phyloP scores from a whole-genome alignment of 192 early-diverging fungal species.

The Coemansia sp. region DNA sequence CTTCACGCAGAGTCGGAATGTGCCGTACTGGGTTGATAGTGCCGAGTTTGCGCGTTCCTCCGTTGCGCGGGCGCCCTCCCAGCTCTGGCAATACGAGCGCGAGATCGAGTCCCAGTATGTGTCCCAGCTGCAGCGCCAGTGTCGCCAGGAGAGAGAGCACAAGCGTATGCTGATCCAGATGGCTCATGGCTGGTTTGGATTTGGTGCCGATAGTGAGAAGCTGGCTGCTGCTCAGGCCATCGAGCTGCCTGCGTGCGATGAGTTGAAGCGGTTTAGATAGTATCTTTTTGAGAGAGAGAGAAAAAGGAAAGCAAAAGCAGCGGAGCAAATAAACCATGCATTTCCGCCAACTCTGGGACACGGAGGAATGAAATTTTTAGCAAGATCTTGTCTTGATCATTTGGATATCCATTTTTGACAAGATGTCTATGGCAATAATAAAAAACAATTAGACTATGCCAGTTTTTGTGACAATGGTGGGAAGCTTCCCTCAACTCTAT shows the following conservation, averaged over 20 bases:
- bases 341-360: too few relatives aligned
- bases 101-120: constrained; percentile 73
- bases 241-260: constrained; percentile 69
- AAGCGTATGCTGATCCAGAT: constrained; percentile 58
- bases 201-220: constrained; percentile 61
- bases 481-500: too few relatives aligned
- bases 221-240: constrained; percentile 68
- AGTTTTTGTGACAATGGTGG: too few relatives aligned
- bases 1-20: constrained; percentile 59
- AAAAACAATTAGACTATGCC: too few relatives aligned
- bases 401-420: too few relatives aligned
- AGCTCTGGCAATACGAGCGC: constrained; percentile 68
- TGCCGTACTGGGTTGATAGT: constrained; percentile 82
- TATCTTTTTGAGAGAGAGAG: background rate
- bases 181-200: constrained; percentile 71
- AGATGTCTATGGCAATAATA: too few relatives aligned
- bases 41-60: constrained; percentile 51
- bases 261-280: constrained; percentile 60
- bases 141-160: constrained; percentile 65
- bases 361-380: too few relatives aligned
- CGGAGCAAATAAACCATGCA: too few relatives aligned
- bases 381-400: too few relatives aligned
- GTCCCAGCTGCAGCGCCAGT: constrained; percentile 62
- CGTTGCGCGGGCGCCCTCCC: constrained; percentile 37
- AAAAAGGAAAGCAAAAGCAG: too few relatives aligned